phyloP scores from a whole-genome alignment of 352 stramenopile genomes.

The Phytopythium oedochilum region DNA sequence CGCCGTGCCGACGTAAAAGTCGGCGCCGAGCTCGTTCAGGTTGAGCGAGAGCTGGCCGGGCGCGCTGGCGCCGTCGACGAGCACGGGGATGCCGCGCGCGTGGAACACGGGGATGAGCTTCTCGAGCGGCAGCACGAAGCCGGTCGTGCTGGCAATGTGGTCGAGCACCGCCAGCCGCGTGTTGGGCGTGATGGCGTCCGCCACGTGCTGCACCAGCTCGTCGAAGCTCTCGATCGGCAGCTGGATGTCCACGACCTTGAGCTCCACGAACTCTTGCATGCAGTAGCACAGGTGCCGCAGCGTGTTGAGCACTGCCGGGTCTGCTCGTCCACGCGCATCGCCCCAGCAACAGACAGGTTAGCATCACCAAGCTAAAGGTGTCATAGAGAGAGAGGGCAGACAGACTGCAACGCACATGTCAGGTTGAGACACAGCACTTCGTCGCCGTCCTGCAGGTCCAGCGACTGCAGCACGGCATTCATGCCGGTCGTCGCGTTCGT shows the following conservation, averaged over 20 bases:
- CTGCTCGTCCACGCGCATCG: too few relatives aligned
- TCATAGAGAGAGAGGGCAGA: too few relatives aligned
- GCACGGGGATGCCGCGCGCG: conserved; percentile 63
- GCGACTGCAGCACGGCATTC: conserved; percentile 79
- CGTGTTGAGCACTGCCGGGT: conserved; percentile 80
- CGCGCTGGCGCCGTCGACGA: conserved; percentile 76
- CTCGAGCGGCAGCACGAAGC: conserved; percentile 75
- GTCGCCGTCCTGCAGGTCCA: conserved; percentile 84
- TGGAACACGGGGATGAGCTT: conserved; percentile 83
- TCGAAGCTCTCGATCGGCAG: conserved; percentile 72
- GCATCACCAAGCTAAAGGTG: too few relatives aligned
- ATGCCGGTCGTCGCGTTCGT: conserved; percentile 83
- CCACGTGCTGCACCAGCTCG: conserved; percentile 61
- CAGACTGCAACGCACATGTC: conserved; percentile 84
- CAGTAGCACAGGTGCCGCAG: conserved; percentile 82
- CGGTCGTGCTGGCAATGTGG: conserved; percentile 75
- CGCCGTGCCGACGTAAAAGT: conserved; percentile 82
- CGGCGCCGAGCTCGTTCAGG: conserved; percentile 51
- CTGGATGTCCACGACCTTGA: conserved; percentile 80
- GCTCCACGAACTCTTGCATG: conserved; percentile 85
- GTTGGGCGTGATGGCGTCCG: conserved; percentile 71
- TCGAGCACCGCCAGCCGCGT: conserved; percentile 81
- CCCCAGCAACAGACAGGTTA: too few relatives aligned
- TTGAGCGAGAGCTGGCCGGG: conserved; percentile 72
- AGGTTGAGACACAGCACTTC: conserved; percentile 86